These are phyloP conservation scores for Ensete ventricosum DNA, from an alignment of 176 grass and related monocot species.

Conservation along the genomic window DNA sequence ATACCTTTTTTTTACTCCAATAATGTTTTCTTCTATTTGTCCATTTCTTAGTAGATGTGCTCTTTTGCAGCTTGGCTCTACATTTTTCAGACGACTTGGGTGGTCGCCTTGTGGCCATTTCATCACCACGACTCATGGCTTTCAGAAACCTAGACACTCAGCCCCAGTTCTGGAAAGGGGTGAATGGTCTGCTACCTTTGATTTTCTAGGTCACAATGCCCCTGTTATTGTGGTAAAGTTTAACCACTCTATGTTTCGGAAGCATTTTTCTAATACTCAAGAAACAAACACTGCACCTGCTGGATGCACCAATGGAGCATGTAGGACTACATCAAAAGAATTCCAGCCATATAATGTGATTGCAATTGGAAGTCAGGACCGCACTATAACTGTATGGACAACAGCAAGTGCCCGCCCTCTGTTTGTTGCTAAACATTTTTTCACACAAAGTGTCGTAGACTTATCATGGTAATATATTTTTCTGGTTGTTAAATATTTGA, in stretches of 20 bases:
- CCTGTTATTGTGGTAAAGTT: slow-evolving; percentile 92
- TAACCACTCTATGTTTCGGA: slow-evolving; percentile 93
- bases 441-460: slow-evolving; percentile 95
- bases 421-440: slow-evolving; percentile 98
- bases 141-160: slow-evolving; percentile 96
- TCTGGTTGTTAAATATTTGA: slow-evolving; percentile 1
- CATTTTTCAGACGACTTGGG: slow-evolving; percentile 85
- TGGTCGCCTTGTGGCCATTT: slow-evolving; percentile 99
- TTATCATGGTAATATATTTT: slow-evolving; percentile 70
- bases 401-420: slow-evolving; percentile 84
- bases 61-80: slow-evolving; percentile 73
- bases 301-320: slow-evolving; percentile 82
- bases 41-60: slow-evolving; percentile 23
- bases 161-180: slow-evolving; percentile 93
- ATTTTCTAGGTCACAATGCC: slow-evolving; percentile 94
- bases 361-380: slow-evolving; percentile 97
- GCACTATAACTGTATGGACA: slow-evolving; percentile 97
- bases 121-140: slow-evolving; percentile 96
- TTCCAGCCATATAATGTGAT: slow-evolving; percentile 90
- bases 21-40: slow-evolving; percentile 13
- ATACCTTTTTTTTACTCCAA: slow-evolving; percentile 14
- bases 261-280: slow-evolving; percentile 51
- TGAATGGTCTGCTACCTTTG: slow-evolving; percentile 98
- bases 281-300: slow-evolving; percentile 43
- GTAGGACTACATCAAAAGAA: slow-evolving; percentile 53